Base-by-base conservation (phyloP, 2,329 filamentous ascomycete genomes). In the Pleomassaria siparia region DNA sequence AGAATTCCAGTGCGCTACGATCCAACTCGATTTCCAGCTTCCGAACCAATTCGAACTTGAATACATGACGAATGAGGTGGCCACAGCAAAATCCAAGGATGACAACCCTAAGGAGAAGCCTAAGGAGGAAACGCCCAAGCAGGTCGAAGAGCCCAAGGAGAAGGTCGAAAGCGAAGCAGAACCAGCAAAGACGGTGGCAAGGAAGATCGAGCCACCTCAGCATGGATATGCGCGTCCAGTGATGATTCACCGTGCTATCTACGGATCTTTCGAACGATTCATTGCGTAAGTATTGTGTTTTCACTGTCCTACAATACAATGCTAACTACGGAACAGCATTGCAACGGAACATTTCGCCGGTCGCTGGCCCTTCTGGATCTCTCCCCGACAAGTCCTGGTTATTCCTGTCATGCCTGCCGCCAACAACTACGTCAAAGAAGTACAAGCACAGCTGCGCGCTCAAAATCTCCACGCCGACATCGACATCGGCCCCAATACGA, bases 21-120 rank as follows among this genome's bases (percentile, higher is more conserved):
- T 97, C 59, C 92, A 97, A 75, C 83, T 95, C 45, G 90, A 95
- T 70, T 95, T 95, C 76, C 88, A 96, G 67, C 81, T 89, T 16
- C 87, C 87, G 1, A 79, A 87, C 61, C 91, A 91, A 71, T 96
- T 96, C 74, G 88, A 89, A 64, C 82, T 96, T 32, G 87, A 91
- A 70, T 95, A 91, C 70, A 85, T 89, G 76, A 90, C 87, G 9
- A 84, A 86, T 30, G 87, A 91, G 64, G 71, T 75, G 47, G 76
- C 78, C 54, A 53, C 39, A 58, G 71, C 56, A 74, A 73, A 56
- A 55, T 59, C 42, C 60, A 70, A 67, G 56, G 69, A 69, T 71
- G 20, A 49, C 6, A 45, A 50, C 7, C 12, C 47, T 6, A 41
- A 51, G 28, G 46, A 48, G 5, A 47, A 54, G 40, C 40, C 40